phyloP scores from a whole-genome alignment of 1,284 basidiomycete genomes.

The Rugosomyces carneus region DNA sequence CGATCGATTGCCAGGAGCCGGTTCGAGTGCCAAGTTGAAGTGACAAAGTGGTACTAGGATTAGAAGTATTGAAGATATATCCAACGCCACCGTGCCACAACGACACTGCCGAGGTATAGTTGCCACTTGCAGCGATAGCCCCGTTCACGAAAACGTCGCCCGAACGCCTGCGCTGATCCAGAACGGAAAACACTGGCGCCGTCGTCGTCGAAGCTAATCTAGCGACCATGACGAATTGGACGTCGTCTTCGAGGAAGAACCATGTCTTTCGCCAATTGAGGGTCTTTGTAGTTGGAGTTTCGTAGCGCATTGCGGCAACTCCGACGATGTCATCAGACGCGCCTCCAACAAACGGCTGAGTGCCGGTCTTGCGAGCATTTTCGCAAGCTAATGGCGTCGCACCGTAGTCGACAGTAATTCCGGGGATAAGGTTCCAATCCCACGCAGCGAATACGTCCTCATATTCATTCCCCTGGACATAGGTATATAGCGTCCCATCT shows the following conservation, averaged over 20 bases:
- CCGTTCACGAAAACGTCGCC: conserved; percentile 41
- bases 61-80: conserved; percentile 36
- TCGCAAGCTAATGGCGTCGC: conserved; percentile 44
- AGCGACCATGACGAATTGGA: conserved; percentile 57
- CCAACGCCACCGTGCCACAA: conserved; percentile 57
- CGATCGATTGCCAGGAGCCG: conserved; percentile 59
- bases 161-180: conserved; percentile 52
- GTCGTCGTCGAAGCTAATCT: conserved; percentile 37
- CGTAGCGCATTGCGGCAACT: conserved; percentile 54
- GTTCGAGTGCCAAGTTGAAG: conserved; percentile 41
- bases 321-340: conserved; percentile 51
- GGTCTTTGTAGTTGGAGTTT: conserved; percentile 50
- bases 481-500: conserved; percentile 60
- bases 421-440: conserved; percentile 72
- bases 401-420: conserved; percentile 57
- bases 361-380: conserved; percentile 34
- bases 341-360: conserved; percentile 57
- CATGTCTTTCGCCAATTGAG: conserved; percentile 63
- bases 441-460: conserved; percentile 50
- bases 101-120: conserved; percentile 20
- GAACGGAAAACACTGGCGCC: conserved; percentile 52
- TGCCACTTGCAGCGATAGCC: conserved; percentile 12
- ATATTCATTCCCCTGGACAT: conserved; percentile 60
- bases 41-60: conserved; percentile 32
- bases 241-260: conserved; percentile 63